These are phyloP conservation scores for Scedosporium boydii DNA, from an alignment of 2,329 filamentous ascomycete genomes.

Conservation along the genomic window DNA sequence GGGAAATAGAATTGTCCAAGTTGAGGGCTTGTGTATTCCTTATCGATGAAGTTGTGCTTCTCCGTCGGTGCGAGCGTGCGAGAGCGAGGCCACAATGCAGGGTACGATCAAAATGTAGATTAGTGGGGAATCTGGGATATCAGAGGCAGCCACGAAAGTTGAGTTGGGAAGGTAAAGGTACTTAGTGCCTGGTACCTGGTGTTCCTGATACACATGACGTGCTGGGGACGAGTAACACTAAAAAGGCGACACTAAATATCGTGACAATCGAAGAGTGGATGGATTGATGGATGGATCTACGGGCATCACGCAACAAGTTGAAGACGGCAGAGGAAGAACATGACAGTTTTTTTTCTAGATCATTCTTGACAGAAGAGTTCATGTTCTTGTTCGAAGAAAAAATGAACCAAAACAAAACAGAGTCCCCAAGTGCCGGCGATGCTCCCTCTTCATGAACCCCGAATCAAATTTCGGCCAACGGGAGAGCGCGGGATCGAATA, in stretches of 20 bases:
- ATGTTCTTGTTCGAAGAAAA: too few species aligned
- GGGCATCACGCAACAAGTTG: too few species aligned
- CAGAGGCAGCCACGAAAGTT: too few species aligned
- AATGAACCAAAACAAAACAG: background rate
- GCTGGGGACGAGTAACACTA: background rate
- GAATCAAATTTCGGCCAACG: background rate
- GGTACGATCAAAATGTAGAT: background rate
- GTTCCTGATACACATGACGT: background rate
- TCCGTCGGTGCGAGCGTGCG: background rate
- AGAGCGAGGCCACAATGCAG: background rate
- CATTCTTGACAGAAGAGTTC: too few species aligned
- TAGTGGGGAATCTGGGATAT: background rate
- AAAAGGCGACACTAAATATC: background rate
- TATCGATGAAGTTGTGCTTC: background rate
- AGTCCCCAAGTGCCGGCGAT: background rate
- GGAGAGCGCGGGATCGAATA: background rate
- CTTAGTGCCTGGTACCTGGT: background rate
- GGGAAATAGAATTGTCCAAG: background rate
- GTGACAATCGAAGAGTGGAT: too few species aligned
- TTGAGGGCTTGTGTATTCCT: background rate
- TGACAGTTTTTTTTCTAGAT: too few species aligned
- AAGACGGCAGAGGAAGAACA: too few species aligned
- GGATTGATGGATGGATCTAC: too few species aligned
- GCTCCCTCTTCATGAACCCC: background rate
- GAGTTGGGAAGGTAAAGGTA: background rate